These are phyloP conservation scores for Lasiosphaeriaceae sp. DNA, from an alignment of 495 filamentous ascomycete species.

Conservation along the genomic window DNA sequence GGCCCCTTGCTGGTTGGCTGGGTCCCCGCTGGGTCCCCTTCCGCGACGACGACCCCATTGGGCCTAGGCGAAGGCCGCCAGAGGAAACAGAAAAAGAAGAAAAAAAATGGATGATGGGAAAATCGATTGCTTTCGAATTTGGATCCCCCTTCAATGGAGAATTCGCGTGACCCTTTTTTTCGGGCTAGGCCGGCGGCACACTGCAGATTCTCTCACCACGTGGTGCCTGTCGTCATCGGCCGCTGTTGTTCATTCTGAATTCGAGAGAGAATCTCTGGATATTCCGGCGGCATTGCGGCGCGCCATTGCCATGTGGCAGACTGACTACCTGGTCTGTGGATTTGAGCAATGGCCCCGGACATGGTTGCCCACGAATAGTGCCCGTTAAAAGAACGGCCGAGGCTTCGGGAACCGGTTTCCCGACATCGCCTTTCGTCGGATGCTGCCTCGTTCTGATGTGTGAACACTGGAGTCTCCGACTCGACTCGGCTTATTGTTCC, in stretches of 20 bases:
- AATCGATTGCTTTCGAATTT: not conserved
- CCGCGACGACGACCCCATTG: not conserved
- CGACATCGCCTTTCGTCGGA: too few relatives aligned
- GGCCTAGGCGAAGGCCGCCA: not conserved
- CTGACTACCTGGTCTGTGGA: too few relatives aligned
- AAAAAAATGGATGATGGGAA: not conserved
- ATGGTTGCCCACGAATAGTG: too few relatives aligned
- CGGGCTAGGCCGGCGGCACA: not conserved
- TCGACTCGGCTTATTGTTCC: too few relatives aligned
- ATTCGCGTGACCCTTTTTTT: not conserved
- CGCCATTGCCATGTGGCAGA: not conserved
- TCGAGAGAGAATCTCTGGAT: not conserved
- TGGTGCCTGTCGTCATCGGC: conserved; percentile 1
- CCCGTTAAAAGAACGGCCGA: too few relatives aligned
- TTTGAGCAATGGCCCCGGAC: too few relatives aligned
- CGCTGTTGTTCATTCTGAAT: not conserved
- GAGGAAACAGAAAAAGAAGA: not conserved
- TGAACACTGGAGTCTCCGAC: too few relatives aligned
- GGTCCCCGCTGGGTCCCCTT: too few relatives aligned
- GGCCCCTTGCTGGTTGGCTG: not conserved
- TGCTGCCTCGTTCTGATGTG: too few relatives aligned
- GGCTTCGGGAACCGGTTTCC: not conserved
- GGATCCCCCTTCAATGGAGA: not conserved
- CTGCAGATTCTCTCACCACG: conserved; percentile 1
- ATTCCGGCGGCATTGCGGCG: not conserved